Base-by-base conservation (phyloP, 768 basidiomycete species). In the Calocybe gangraenosa region DNA sequence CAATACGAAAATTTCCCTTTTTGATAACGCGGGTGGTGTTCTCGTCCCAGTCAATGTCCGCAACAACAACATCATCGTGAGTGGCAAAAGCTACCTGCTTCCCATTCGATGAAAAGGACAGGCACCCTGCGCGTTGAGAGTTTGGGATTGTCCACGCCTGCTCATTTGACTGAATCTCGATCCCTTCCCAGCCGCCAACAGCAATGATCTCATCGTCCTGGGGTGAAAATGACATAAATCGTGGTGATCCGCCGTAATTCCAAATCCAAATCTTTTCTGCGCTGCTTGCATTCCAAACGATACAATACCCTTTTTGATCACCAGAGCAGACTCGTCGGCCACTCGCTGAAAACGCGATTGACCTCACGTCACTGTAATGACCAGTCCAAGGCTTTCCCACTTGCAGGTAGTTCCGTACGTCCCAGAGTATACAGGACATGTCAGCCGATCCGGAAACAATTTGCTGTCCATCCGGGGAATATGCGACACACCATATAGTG, bases 291-390 rank as follows among this genome's bases (percentile, higher is more conserved):
- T 23, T 30, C 44, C 44, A 46, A 17, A 50, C 18, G 7, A 35
- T 18, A 15, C 46, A 11, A 7, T 20, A 42, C 2, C 32, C 1
- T 42, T 42, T 39, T 7, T 15, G 6, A 3, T 32, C 31, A 15
- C 40, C 21, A 3, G 44, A 48, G n/a, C n/a, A n/a, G n/a, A n/a
- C n/a, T n/a, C n/a, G n/a, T n/a, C n/a, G n/a, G n/a, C n/a, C n/a
- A n/a, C 55, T 45, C 3, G 43, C 19, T 2, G 56, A 55, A 23
- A 55, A 55, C 14, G 47, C 39, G 31, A 51, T 41, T n/a, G 48
- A 41, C 1, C 2, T 1, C 18, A 50, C 49, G 3, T 0, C 0
- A 11, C 1, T 21, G 14, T 28, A 39, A 35, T 44, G 48, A 18
- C 40, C 53, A 19, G 2, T 13, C 31, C 40, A 3, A 1, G 53